phyloP scores from a whole-genome alignment of 164 flowering plant species.

The Litsea cubeba region DNA sequence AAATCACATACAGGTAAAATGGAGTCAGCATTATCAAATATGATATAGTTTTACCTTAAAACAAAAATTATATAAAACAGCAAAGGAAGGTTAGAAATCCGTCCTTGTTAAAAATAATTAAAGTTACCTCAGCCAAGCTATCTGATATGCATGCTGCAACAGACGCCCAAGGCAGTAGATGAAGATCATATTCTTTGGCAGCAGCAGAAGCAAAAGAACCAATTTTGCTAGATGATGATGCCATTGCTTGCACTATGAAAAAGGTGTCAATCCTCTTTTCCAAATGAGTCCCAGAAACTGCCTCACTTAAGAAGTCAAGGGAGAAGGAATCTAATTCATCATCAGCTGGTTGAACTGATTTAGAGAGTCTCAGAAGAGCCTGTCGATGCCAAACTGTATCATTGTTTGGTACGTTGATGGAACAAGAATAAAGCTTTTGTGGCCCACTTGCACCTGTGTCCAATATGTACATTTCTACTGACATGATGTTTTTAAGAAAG shows the following conservation, averaged over 20 bases:
- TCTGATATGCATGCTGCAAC: slow-evolving; percentile 87
- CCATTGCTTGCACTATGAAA: slow-evolving; percentile 81
- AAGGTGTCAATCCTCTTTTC: slow-evolving; percentile 48
- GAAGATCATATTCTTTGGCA: slow-evolving; percentile 83
- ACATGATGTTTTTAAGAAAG: slow-evolving; percentile 69
- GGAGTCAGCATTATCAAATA: background rate
- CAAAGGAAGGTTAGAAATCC: too few species aligned
- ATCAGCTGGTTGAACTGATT: slow-evolving; percentile 21
- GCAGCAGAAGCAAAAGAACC: slow-evolving; percentile 73
- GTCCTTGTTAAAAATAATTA: too few species aligned
- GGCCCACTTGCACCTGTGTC: slow-evolving; percentile 55
- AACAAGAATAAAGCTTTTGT: slow-evolving; percentile 67
- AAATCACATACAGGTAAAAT: background rate
- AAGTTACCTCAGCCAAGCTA: slow-evolving; percentile 41
- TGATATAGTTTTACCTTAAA: background rate
- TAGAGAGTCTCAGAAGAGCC: slow-evolving; percentile 59
- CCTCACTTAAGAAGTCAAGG: slow-evolving; percentile 63
- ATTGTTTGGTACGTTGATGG: slow-evolving; percentile 43
- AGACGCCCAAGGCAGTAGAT: slow-evolving; percentile 91
- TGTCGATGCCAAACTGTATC: slow-evolving; percentile 71
- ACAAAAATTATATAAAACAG: too few species aligned
- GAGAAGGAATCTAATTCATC: slow-evolving; percentile 56
- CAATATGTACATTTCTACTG: slow-evolving; percentile 81
- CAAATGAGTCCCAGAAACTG: slow-evolving; percentile 26
- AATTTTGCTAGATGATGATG: slow-evolving; percentile 69